phyloP scores from a whole-genome alignment of 164 flowering plant species.

The Tinospora cordifolia region DNA sequence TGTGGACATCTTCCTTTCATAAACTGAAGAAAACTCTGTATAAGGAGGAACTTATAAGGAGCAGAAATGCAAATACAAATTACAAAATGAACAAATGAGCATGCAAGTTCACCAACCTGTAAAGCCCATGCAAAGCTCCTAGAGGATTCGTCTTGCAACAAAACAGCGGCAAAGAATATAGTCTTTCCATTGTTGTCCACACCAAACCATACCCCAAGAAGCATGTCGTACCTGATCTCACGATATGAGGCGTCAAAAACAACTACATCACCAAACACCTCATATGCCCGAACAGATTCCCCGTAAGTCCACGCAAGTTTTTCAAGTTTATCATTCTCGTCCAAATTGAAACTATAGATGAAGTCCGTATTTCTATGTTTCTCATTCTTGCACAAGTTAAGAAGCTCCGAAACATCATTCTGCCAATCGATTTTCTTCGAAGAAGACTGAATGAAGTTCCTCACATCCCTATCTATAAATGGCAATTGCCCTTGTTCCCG shows the following conservation, averaged over 20 bases:
- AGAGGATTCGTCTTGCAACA: slow-evolving; percentile 52
- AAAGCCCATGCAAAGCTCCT: slow-evolving; percentile 55
- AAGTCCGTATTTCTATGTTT: slow-evolving; percentile 47
- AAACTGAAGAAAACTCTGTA: slow-evolving; percentile 46
- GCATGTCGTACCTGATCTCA: slow-evolving; percentile 49
- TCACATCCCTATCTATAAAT: slow-evolving; percentile 57
- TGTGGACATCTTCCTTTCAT: slow-evolving; percentile 58
- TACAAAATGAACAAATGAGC: not conserved
- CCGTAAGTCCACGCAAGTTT: slow-evolving; percentile 61
- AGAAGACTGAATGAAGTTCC: slow-evolving; percentile 50
- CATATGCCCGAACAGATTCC: slow-evolving; percentile 35
- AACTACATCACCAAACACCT: slow-evolving; percentile 51
- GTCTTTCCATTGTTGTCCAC: slow-evolving; percentile 52
- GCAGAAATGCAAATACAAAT: not conserved
- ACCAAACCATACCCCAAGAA: slow-evolving; percentile 60
- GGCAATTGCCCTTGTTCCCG: slow-evolving; percentile 56
- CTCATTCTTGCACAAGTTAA: slow-evolving; percentile 45
- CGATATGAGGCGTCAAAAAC: slow-evolving; percentile 43
- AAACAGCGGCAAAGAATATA: slow-evolving; percentile 44
- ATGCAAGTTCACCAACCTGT: slow-evolving; percentile 32
- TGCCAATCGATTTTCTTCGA: slow-evolving; percentile 47
- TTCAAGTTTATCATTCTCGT: slow-evolving; percentile 48
- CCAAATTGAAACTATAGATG: slow-evolving; percentile 41
- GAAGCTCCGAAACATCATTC: slow-evolving; percentile 44
- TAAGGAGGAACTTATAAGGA: slow-evolving; percentile 5